These are phyloP conservation scores for Dactylellina sp. DNA, from an alignment of 2,329 filamentous ascomycete species.

Conservation along the genomic window DNA sequence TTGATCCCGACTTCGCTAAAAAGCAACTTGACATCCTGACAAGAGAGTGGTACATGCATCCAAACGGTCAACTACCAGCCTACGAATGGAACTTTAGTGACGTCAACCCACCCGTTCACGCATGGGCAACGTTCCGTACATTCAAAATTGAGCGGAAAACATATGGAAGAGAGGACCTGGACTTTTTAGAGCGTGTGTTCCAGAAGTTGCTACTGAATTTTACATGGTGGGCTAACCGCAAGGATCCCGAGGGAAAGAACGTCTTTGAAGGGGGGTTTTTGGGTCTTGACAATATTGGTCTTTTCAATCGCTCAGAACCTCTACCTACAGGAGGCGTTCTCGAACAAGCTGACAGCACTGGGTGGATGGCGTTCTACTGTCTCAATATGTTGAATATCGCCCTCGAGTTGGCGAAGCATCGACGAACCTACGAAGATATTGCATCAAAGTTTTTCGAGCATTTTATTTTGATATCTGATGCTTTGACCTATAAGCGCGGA, in stretches of 20 bases:
- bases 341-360: conserved; percentile 96
- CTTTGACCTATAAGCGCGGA: conserved; percentile 83
- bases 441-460: conserved; percentile 99
- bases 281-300: conserved; percentile 93
- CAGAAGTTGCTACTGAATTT: conserved; percentile 96
- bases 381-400: conserved; percentile 97
- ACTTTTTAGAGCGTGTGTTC: conserved; percentile 95
- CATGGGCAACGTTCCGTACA: conserved; percentile 92
- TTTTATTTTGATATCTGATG: conserved; percentile 97
- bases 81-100: conserved; percentile 89
- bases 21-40: conserved; percentile 97
- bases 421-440: conserved; percentile 73
- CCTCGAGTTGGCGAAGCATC: conserved; percentile 92
- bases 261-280: conserved; percentile 97
- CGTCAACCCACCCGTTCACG: conserved; percentile 95
- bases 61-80: conserved; percentile 92
- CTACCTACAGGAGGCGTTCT: conserved; percentile 91
- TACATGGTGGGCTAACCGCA: conserved; percentile 96
- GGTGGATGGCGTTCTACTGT: conserved; percentile 99
- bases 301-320: conserved; percentile 97
- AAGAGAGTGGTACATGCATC: conserved; percentile 98
- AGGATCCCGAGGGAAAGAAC: conserved; percentile 93
- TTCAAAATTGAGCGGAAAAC: conserved; percentile 99
- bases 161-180: conserved; percentile 92
- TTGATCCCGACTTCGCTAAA: conserved; percentile 97